Base-by-base conservation (phyloP, 106 monocot genomes). In the Dendrobium officinale region DNA sequence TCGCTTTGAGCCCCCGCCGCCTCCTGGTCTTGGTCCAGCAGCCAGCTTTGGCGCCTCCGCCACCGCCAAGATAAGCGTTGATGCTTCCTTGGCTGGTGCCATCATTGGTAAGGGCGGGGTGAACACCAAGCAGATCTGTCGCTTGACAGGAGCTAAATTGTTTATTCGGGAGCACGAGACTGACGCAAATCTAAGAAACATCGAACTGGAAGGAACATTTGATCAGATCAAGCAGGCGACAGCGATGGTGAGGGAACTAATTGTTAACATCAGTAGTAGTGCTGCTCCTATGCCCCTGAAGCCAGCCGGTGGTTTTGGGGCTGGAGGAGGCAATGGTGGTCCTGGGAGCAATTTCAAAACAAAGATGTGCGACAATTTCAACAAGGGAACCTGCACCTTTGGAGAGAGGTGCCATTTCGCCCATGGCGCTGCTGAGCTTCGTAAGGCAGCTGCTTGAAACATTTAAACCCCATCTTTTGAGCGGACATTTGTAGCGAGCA, bases 361-460 rank as follows among this genome's bases (percentile, higher is more conserved):
- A 0, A 93, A 91, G 82, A 42, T 93, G 6, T 93, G 93, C 44
- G 91, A 91, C 27, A 91, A 93, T 59, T 93, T 93, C 58, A 26
- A 59, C 0, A 94, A 89, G 83, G 94, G 94, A 0, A 45, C 85
- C 5, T 91, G 94, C 81, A 88, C 91, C 3, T 94, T 91, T 76
- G 93, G 93, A 2, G 93, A 94, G 1, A 79, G 89, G 26, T 94
- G 93, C 81, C 85, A 88, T 72, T 94, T 94, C 76, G 94, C 94
- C 0, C 94, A 94, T 19, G 94, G 94, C 0, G 87, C 82, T 0
- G 80, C 6, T 80, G 94, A 94, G 74, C 64, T 94, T 51, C 87
- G 91, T 75, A 91, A 91, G 49, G 2, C 86, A n/a, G 18, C 78
- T 33, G 85, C 79, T 40, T 51, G 51, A 51, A 51, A 51, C 0